Percentiles rank a stretch among this genome's conserved stretches.
phyloP scores from a whole-genome alignment of 495 filamentous ascomycete genomes.

The Daldinia grandis region DNA sequence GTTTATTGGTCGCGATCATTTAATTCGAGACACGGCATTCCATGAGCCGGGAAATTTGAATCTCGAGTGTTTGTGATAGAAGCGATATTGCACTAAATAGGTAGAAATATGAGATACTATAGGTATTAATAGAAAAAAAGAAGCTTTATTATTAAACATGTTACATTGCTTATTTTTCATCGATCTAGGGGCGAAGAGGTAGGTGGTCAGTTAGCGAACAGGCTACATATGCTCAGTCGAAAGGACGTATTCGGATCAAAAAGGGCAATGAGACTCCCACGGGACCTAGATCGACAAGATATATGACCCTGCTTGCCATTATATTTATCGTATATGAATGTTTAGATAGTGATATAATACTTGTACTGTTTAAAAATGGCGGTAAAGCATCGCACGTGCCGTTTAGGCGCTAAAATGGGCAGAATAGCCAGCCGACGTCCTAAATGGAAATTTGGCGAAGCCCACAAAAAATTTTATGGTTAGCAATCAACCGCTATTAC shows the following conservation, averaged over 20 bases:
- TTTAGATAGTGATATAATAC: not conserved
- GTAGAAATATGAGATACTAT: too few species aligned
- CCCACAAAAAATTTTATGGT: slow-evolving; percentile 38
- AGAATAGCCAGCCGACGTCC: slow-evolving; percentile 24
- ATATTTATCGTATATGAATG: not conserved
- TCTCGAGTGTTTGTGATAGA: too few species aligned
- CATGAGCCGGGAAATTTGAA: too few species aligned
- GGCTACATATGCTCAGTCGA: too few species aligned
- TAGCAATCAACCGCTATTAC: slow-evolving; percentile 16
- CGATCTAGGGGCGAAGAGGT: too few species aligned
- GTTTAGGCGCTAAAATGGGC: slow-evolving; percentile 22
- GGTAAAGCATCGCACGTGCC: slow-evolving; percentile 34
- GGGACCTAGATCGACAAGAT: not conserved
- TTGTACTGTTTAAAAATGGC: slow-evolving; percentile 3
- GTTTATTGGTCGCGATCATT: too few species aligned
- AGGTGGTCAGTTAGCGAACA: too few species aligned
- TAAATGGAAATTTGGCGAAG: slow-evolving; percentile 33
- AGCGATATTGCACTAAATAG: too few species aligned
- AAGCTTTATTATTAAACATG: too few species aligned
- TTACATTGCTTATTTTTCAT: too few species aligned
- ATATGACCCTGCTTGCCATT: not conserved
- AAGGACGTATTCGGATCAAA: not conserved
- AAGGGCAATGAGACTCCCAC: not conserved
- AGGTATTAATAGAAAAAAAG: too few species aligned
- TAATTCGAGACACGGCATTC: too few species aligned